Evolutionary conservation across 83 land plant genomes (phyloP), one percentile per base, ranked within the genome.

Genomic region (Picea abies): DNA sequence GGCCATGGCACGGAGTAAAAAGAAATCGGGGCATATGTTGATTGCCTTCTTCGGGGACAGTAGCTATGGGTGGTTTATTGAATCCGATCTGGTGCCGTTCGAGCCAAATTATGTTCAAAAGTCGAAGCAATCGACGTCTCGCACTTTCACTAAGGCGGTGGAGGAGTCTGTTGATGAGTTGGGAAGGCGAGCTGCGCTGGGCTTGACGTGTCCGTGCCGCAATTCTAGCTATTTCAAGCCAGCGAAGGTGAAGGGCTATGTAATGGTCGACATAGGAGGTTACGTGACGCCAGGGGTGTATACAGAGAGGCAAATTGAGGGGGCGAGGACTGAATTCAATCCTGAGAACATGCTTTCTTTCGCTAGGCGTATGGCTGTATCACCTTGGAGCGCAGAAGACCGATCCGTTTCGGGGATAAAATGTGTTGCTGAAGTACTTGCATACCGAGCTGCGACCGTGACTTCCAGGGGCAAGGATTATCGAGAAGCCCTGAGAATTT

Each of bases 1-100:
- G 22, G 15, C 90, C 1, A 63, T 68, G 4, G 94, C 90, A 14
- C 83, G 90, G 56, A 44, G 87, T 23, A 81, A 81, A 2, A 87
- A 76, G 63, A 83, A 88, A 17, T 91, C 90, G 17, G 93, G 92
- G 26, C 87, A 89, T 80, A 80, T 91, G 19, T 85, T 94, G 87
- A 92, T 94, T 60, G 96, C 96, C 1, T 94, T 94, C 58, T 94
- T 91, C 83, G 96, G 96, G 5, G 96, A 94, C 79, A 86, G 92
- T 76, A 94, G 94, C 75, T 94, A 91, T 81, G 94, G 94, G 16
- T 94, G 96, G 96, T 94, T 94, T 83, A 86, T 87, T 15, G 91
- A 89, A 1, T 87, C 90, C 37, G 94, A 94, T 79, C 90, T 94
- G 15, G 76, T 94, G 6, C 96, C 94, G 0, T 94, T 89, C 81